Base-by-base conservation (phyloP, 345 rosid species). In the Chamaenerion angustifolium region DNA sequence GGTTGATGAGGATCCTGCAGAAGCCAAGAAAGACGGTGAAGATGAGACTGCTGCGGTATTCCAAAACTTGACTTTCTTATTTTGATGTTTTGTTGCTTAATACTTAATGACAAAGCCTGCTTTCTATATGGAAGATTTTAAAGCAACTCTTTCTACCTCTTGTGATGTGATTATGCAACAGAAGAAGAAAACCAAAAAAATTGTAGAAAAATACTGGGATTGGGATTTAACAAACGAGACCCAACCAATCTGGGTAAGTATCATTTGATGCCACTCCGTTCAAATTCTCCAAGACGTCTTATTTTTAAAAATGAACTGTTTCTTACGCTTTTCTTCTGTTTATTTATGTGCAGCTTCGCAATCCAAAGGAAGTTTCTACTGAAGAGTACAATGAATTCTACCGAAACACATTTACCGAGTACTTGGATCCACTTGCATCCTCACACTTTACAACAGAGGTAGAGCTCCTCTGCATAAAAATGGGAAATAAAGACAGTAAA, bases 391-490 rank as follows among this genome's bases (percentile, higher is more conserved):
- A 87, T 49, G 98, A 92, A 40, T 92, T 92, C 62, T 87, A 87
- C 69, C 78, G 76, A 67, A 82, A 78, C 42, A 79, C 98, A 40
- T 87, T 92, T 51, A 84, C 78, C 49, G 98, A 92, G 62, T 92
- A 87, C 68, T 61, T 85, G 72, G 98, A 92, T 62, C 98, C 96
- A 16, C 68, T 82, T 56, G 96, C 96, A 42, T 92, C 96, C 16
- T 87, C 98, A 27, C 96, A 92, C 65, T 92, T 92, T 67, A 92
- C 95, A 8, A 92, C 98, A 42, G 96, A 92, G 98, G 98, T 87
- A 75, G 35, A 44, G 1, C 10, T 14, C 8, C 31, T 25, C 14
- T 54, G 49, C 25, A 23, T 43, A 23, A 6, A 21, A 37, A 21
- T 12, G 40, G 16, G 4, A 4, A 49, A 5, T 40, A 23, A 12